Percentiles rank a stretch among this genome's conserved stretches.
Conservation (phyloP, 768 basidiomycete genomes). For the Kwoniella mangroviensis region DNA sequence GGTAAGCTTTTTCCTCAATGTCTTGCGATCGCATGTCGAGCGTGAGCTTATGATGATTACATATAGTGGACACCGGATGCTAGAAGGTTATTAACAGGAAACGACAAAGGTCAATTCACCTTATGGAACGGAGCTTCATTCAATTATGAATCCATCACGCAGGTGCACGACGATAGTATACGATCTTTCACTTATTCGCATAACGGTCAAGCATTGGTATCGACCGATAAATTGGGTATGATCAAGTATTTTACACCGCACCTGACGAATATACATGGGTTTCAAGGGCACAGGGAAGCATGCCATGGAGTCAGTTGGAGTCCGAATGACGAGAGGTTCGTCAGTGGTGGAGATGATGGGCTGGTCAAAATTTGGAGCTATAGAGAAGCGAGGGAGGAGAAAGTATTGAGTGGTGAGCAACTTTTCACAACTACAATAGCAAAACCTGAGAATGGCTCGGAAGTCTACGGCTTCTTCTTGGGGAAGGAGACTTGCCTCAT, state of each 20-base stretch:
- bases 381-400: conserved; percentile 85
- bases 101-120: conserved; percentile 96
- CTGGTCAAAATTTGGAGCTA: conserved; percentile 95
- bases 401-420: conserved; percentile 73
- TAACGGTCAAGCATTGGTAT: conserved; percentile 89
- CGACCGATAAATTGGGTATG: conserved; percentile 87
- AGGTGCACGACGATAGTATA: conserved; percentile 88
- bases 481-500: not conserved
- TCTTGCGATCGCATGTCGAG: not conserved
- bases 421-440: not conserved
- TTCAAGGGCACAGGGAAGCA: conserved; percentile 91
- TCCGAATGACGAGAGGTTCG: conserved; percentile 88
- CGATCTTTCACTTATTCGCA: conserved; percentile 88
- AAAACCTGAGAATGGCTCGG: no score
- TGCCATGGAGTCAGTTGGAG: conserved; percentile 90
- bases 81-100: conserved; percentile 88
- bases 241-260: conserved; percentile 99
- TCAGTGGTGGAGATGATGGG: conserved; percentile 93
- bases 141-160: conserved; percentile 99
- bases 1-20: conserved; percentile 63
- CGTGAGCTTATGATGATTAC: not conserved
- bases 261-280: conserved; percentile 96
- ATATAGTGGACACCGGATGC: conserved; percentile 97
- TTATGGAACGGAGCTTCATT: conserved; percentile 99
- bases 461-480: no score